Percentiles rank a stretch among this genome's conserved stretches.
phyloP scores from a whole-genome alignment of 2,329 filamentous ascomycete species.

The Penicillium sp. region DNA sequence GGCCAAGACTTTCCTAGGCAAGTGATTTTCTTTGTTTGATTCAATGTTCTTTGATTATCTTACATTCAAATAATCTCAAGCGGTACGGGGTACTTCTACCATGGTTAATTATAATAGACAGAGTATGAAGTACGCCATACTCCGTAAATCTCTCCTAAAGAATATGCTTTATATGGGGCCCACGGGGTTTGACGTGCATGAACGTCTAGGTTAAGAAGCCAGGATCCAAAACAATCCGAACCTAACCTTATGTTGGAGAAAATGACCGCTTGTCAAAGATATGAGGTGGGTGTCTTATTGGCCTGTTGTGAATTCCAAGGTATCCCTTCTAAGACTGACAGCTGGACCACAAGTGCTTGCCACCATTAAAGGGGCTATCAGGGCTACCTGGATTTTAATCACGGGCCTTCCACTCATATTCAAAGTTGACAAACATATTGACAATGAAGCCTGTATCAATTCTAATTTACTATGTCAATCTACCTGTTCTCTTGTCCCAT shows the following conservation, averaged over 20 bases:
- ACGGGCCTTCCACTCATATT: neutral
- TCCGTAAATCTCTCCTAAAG: neutral
- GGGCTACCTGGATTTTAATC: slow-evolving; percentile 5
- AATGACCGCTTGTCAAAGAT: neutral
- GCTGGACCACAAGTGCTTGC: neutral
- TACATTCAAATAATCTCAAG: too few relatives aligned
- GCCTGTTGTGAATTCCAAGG: neutral
- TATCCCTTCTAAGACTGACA: neutral
- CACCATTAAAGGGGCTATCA: slow-evolving; percentile 2
- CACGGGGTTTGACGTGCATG: neutral
- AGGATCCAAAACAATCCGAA: slow-evolving; percentile 3
- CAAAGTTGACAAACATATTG: neutral
- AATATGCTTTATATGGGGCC: neutral
- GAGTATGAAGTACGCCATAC: too few relatives aligned
- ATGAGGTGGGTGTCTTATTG: neutral
- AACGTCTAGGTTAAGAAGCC: neutral
- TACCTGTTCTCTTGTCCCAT: slow-evolving; percentile 10
- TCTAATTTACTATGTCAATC: slow-evolving; percentile 5
- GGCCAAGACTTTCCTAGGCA: neutral
- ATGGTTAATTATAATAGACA: too few relatives aligned
- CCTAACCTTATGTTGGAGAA: neutral
- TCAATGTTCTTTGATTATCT: neutral
- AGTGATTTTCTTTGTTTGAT: neutral
- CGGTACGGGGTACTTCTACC: too few relatives aligned
- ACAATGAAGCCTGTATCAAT: neutral